Percentiles rank a stretch among this genome's conserved stretches.
These are phyloP conservation scores for Aspergillus chevalieri DNA, from an alignment of 2,329 filamentous ascomycete genomes.

Conservation along the genomic window DNA sequence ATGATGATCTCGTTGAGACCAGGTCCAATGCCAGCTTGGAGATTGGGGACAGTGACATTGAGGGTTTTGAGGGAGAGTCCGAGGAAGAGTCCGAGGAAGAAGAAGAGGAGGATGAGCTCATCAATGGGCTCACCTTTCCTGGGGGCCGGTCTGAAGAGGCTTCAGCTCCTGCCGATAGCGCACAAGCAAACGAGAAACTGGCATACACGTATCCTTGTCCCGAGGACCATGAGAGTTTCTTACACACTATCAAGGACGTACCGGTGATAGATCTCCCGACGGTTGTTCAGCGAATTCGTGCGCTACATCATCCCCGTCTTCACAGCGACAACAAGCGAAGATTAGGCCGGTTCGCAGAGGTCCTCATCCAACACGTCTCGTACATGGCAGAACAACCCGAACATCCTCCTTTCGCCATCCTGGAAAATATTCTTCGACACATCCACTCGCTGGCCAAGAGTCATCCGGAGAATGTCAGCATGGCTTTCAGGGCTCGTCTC, in stretches of 20 bases:
- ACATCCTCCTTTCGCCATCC: slow-evolving; percentile 56
- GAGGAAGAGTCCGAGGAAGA: slow-evolving; percentile 43
- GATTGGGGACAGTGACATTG: slow-evolving; percentile 38
- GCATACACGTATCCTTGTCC: slow-evolving; percentile 86
- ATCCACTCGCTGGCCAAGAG: slow-evolving; percentile 87
- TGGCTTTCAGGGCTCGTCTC: slow-evolving; percentile 70
- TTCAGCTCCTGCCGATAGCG: slow-evolving; percentile 33
- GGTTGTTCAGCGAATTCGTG: slow-evolving; percentile 81
- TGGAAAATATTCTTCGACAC: slow-evolving; percentile 81
- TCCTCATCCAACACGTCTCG: slow-evolving; percentile 51
- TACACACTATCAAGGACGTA: slow-evolving; percentile 58
- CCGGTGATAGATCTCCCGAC: slow-evolving; percentile 62
- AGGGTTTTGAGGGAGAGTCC: slow-evolving; percentile 51
- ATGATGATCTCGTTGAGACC: slow-evolving; percentile 80
- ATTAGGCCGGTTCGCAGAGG: slow-evolving; percentile 51
- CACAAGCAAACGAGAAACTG: slow-evolving; percentile 47
- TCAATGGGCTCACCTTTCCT: slow-evolving; percentile 56
- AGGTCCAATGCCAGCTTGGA: slow-evolving; percentile 53
- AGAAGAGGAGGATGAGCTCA: slow-evolving; percentile 62
- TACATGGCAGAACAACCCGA: slow-evolving; percentile 48
- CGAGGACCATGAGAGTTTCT: slow-evolving; percentile 66
- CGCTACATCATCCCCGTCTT: slow-evolving; percentile 85
- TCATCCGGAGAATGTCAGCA: slow-evolving; percentile 71
- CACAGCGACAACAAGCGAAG: slow-evolving; percentile 78
- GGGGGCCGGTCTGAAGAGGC: slow-evolving; percentile 11